phyloP scores from a whole-genome alignment of 1,284 basidiomycete genomes.

The Peniophora sp. region DNA sequence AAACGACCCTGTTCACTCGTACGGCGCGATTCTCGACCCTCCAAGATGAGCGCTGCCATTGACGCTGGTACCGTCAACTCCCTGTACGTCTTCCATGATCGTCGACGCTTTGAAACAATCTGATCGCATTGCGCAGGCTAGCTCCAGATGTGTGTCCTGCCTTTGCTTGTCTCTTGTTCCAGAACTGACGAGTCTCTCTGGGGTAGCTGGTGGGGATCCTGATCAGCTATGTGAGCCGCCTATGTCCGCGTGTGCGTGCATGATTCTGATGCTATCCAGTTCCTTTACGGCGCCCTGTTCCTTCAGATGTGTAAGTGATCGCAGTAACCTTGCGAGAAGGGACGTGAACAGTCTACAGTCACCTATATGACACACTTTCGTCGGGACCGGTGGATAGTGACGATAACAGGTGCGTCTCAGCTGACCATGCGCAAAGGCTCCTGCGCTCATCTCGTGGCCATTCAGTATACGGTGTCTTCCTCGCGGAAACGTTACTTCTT shows the following conservation, averaged over 20 bases:
- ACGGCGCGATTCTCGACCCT: too few relatives aligned
- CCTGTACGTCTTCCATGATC: too few relatives aligned
- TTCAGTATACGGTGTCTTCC: background rate
- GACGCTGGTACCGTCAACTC: too few relatives aligned
- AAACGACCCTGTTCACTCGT: too few relatives aligned
- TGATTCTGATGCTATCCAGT: background rate
- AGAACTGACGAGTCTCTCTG: background rate
- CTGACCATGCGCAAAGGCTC: too few relatives aligned
- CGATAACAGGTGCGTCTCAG: background rate
- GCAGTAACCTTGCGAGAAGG: background rate
- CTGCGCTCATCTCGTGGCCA: too few relatives aligned
- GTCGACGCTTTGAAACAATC: too few relatives aligned
- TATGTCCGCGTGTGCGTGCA: too few relatives aligned
- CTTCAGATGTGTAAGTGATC: background rate
- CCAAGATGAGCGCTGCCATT: too few relatives aligned
- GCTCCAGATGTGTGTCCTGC: background rate
- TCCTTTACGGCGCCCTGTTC: background rate
- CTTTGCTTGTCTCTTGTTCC: background rate
- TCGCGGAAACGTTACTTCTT: background rate
- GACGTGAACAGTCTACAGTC: background rate
- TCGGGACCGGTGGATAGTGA: background rate
- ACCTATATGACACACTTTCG: background rate
- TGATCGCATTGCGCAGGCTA: background rate
- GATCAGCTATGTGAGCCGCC: background rate
- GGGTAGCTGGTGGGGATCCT: background rate